phyloP scores from a whole-genome alignment of 306 rosid species.

The Gastrolobium villosum region DNA sequence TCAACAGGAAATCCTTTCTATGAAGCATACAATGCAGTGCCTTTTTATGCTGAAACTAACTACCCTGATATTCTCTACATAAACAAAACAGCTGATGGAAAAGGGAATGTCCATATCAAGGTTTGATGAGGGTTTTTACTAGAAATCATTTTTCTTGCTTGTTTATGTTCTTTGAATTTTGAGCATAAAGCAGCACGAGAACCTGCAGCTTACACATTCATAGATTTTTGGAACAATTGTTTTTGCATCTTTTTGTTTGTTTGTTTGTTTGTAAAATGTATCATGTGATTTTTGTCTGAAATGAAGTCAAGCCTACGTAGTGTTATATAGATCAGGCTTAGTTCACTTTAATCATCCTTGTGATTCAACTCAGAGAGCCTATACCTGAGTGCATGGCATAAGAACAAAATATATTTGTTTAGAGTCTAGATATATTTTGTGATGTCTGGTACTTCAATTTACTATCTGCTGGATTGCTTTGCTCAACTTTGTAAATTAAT shows the following conservation, averaged over 20 bases:
- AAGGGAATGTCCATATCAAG: slow-evolving; percentile 75
- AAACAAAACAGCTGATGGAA: slow-evolving; percentile 64
- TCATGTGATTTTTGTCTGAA: slow-evolving; percentile 23
- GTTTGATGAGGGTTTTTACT: slow-evolving; percentile 53
- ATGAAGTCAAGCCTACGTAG: slow-evolving; percentile 23
- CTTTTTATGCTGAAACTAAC: slow-evolving; percentile 68
- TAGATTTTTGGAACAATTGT: slow-evolving; percentile 1
- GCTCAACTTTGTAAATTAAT: slow-evolving; percentile 40
- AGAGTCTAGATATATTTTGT: slow-evolving; percentile 21
- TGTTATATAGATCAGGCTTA: slow-evolving; percentile 21
- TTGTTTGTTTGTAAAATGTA: not conserved
- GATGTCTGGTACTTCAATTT: slow-evolving; percentile 30
- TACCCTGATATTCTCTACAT: slow-evolving; percentile 74
- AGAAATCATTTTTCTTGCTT: slow-evolving; percentile 22
- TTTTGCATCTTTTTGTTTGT: not conserved
- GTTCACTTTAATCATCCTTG: slow-evolving; percentile 12
- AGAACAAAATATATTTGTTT: slow-evolving; percentile 14
- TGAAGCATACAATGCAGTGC: slow-evolving; percentile 75
- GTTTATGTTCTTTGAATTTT: slow-evolving; percentile 13
- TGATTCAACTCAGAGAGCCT: slow-evolving; percentile 2
- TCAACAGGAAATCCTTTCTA: slow-evolving; percentile 85
- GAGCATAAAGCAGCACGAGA: slow-evolving; percentile 28
- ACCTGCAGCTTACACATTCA: slow-evolving; percentile 18
- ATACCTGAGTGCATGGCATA: slow-evolving; percentile 35
- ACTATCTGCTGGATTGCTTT: slow-evolving; percentile 26